Conservation (phyloP, 768 basidiomycete species). For the Hirschioporus abietinus region DNA sequence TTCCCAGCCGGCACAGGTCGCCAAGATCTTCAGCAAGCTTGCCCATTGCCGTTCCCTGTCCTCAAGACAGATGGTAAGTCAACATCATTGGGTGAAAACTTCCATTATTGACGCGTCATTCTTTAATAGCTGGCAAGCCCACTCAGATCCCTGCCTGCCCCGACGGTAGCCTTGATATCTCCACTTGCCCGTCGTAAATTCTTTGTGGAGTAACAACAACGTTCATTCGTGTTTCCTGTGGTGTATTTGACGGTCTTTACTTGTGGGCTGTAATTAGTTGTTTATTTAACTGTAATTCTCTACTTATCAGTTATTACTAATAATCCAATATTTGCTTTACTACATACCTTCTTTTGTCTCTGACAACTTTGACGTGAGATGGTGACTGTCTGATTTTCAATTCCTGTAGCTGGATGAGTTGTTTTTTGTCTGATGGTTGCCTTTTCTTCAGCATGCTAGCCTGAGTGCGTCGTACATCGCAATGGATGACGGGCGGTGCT, state of each 20-base stretch:
- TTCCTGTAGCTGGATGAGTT: neutral
- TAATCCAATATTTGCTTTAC: neutral
- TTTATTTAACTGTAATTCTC: neutral
- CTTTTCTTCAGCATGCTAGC: neutral
- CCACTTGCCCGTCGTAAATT: neutral
- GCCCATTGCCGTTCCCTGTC: neutral
- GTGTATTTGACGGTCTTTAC: neutral
- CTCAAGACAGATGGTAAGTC: neutral
- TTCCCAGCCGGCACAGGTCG: neutral
- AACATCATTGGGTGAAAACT: neutral
- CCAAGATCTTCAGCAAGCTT: neutral
- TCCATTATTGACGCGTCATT: neutral
- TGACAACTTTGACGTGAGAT: too few relatives aligned
- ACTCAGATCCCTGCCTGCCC: conserved; percentile 3
- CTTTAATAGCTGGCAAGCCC: neutral
- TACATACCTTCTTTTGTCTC: neutral
- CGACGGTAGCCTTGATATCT: conserved; percentile 1
- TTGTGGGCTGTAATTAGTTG: neutral
- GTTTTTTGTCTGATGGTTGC: too few relatives aligned
- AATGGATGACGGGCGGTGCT: neutral
- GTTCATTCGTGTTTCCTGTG: neutral
- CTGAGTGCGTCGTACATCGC: too few relatives aligned
- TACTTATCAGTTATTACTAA: neutral
- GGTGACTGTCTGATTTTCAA: neutral
- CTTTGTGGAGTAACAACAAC: neutral